Conservation (phyloP, 2,329 filamentous ascomycete genomes). For the Penicillium sumatraense region DNA sequence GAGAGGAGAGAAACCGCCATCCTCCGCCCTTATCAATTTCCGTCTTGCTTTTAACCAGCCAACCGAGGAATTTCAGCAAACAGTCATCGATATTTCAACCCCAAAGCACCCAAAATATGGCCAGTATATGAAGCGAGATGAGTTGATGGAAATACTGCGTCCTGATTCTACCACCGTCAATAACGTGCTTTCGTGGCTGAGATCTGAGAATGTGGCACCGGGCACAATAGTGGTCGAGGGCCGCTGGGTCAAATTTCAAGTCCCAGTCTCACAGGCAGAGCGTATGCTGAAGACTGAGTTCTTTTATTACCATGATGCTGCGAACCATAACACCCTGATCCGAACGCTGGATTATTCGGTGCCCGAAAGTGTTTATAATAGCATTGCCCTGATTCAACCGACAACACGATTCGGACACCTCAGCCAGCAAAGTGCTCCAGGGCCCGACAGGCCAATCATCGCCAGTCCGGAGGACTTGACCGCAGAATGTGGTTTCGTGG, state of each 20-base stretch:
- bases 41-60: constrained; percentile 57
- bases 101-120: constrained; percentile 65
- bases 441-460: constrained; percentile 16
- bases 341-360: constrained; percentile 66
- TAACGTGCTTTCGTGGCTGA: constrained; percentile 61
- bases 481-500: constrained; percentile 42
- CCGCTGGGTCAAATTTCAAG: constrained; percentile 65
- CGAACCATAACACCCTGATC: constrained; percentile 51
- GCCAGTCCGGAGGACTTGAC: constrained; percentile 25
- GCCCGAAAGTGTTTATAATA: constrained; percentile 57
- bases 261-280: constrained; percentile 52
- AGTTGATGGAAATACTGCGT: constrained; percentile 60
- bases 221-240: constrained; percentile 55
- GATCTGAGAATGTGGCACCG: constrained; percentile 52
- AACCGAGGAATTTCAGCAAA: constrained; percentile 60
- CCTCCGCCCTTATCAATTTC: constrained; percentile 51
- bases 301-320: constrained; percentile 57
- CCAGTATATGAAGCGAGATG: constrained; percentile 64
- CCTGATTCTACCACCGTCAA: constrained; percentile 55
- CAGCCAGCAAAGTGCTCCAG: constrained; percentile 41
- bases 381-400: constrained; percentile 68
- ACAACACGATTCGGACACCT: constrained; percentile 66
- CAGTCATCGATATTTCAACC: constrained; percentile 64
- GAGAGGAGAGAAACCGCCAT: constrained; percentile 29
- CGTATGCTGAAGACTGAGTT: constrained; percentile 63